phyloP scores from a whole-genome alignment of 129 eudicot species.

The Artemisia tridentata region DNA sequence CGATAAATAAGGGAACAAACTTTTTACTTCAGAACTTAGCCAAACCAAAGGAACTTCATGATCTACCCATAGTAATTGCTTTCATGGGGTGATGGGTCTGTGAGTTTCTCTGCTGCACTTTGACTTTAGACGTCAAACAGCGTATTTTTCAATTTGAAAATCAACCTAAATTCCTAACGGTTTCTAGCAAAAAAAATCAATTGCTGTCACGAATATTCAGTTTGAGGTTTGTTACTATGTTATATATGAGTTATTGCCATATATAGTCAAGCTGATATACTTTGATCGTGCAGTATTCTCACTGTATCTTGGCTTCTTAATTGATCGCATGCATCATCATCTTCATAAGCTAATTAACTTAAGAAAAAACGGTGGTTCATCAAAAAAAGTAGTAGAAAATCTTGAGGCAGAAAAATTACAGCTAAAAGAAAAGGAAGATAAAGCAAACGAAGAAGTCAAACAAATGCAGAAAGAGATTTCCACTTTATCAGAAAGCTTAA shows the following conservation, averaged over 20 bases:
- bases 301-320: conserved; percentile 81
- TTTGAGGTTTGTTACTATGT: not conserved
- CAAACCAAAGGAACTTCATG: no score
- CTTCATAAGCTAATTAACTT: conserved; percentile 53
- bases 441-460: conserved; percentile 56
- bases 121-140: conserved; percentile 21
- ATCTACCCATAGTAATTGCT: no score
- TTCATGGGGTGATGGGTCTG: no score
- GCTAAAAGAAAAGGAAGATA: conserved; percentile 71
- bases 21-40: no score
- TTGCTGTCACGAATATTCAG: no score
- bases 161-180: not conserved
- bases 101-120: not conserved
- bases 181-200: not conserved
- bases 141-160: not conserved
- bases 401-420: conserved; percentile 73
- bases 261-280: conserved; percentile 12
- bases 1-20: no score
- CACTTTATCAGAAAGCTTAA: conserved; percentile 45
- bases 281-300: conserved; percentile 67
- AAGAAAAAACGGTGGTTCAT: conserved; percentile 54
- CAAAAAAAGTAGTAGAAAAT: conserved; percentile 67
- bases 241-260: not conserved
- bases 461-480: conserved; percentile 55
- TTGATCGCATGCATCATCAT: conserved; percentile 91